A percentile compares a stretch with the other conserved stretches of the same genome.
Conservation (phyloP, 306 rosid species). For the Prinsepia uniflora region DNA sequence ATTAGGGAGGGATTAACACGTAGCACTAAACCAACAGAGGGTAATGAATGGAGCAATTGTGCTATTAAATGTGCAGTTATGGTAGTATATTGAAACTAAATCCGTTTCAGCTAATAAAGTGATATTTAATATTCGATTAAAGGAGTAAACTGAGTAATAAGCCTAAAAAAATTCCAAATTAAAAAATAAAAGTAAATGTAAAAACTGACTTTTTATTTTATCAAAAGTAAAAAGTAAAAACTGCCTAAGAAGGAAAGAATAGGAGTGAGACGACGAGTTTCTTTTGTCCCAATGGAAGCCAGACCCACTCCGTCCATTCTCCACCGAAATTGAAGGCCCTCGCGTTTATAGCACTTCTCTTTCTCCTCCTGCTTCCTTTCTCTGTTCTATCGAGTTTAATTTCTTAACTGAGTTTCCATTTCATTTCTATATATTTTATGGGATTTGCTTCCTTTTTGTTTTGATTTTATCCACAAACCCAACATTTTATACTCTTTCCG, state of each 20-base stretch:
- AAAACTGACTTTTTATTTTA: too few species aligned
- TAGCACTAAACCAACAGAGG: too few species aligned
- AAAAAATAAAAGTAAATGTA: too few species aligned
- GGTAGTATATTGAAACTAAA: too few species aligned
- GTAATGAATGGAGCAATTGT: too few species aligned
- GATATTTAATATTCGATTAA: too few species aligned
- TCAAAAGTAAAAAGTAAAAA: neutral
- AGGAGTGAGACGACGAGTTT: neutral
- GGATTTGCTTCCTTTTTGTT: neutral
- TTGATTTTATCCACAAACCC: slow-evolving; percentile 4
- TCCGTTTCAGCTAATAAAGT: too few species aligned
- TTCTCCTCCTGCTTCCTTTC: neutral
- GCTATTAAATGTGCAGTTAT: neutral
- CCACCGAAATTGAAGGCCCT: neutral
- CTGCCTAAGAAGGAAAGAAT: neutral
- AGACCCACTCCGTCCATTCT: neutral
- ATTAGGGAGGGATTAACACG: too few species aligned
- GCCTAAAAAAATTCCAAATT: too few species aligned
- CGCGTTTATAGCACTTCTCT: neutral
- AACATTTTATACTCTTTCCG: neutral
- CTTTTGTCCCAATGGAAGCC: neutral
- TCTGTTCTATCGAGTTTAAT: neutral
- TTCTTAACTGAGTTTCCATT: neutral
- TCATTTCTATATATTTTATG: neutral
- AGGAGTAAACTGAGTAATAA: too few species aligned